Evolutionary conservation across 176 grass and related monocot species (phyloP), one percentile per base, ranked within the genome.

Genomic region (Avena sativa): DNA sequence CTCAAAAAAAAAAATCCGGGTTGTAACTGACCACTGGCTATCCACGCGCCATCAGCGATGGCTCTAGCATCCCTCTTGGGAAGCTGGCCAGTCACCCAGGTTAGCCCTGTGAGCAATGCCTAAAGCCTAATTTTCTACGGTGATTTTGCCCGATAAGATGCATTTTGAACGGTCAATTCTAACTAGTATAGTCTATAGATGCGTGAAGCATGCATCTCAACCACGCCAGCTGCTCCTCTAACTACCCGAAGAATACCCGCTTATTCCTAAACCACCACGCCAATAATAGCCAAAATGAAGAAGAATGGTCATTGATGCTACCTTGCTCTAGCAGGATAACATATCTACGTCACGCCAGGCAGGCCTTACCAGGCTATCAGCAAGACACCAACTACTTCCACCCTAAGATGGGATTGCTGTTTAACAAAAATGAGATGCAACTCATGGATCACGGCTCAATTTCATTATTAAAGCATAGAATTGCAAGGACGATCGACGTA

Each of bases 371-470:
- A 61, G 13, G 0, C 38, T 40, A 40, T 40, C 38, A 40, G 38
- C 87, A 28, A 28, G 28, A 28, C 28, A 28, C 1, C 28, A 84
- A 62, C 87, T 61, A 79, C 63, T 62, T 69, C 36, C 36, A 38
- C 36, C 28, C 51, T 47, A 21, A 58, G 19, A 21, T 72, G 40
- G 10, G 40, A 47, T 72, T 12, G 46, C 20, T 23, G 40, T 20
- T 48, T 44, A 64, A 62, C 44, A 21, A 84, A 74, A 63, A 26
- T 21, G 15, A 51, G 67, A 74, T 12, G 43, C 11, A 38, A 69
- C 50, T 56, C 34, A 68, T 79, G 25, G 65, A 81, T 81, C 62
- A 81, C 26, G 36, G 55, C 11, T 79, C 15, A 3, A 6, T 81
- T 51, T 47, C 5, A 72, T 44, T 60, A 40, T 38, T 40, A 43